phyloP scores from a whole-genome alignment of 2,329 filamentous ascomycete species.

The Akanthomyces dipterigenus region DNA sequence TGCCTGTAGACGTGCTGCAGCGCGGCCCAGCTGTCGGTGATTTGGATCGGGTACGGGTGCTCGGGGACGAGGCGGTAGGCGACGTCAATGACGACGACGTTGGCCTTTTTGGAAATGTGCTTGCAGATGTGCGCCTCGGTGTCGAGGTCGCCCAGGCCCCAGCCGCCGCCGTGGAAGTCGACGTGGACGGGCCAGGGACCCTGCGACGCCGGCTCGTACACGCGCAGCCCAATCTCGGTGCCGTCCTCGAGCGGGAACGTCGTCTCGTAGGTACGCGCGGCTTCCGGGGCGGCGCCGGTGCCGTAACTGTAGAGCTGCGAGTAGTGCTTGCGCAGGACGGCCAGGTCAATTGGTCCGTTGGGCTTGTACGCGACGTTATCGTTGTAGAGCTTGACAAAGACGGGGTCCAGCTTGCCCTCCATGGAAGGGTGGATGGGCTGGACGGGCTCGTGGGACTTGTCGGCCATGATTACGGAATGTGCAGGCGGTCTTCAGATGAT shows the following conservation, averaged over 20 bases:
- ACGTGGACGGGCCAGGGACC: slow-evolving; percentile 41
- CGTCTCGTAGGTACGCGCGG: slow-evolving; percentile 32
- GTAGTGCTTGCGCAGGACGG: slow-evolving; percentile 32
- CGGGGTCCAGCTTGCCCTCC: slow-evolving; percentile 37
- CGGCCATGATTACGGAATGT: slow-evolving; percentile 11
- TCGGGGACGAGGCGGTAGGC: slow-evolving; percentile 47
- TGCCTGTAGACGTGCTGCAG: slow-evolving; percentile 32
- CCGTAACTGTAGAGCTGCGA: slow-evolving; percentile 39
- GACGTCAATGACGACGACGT: slow-evolving; percentile 42
- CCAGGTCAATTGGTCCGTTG: slow-evolving; percentile 32
- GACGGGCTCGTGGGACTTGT: slow-evolving; percentile 32
- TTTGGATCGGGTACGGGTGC: slow-evolving; percentile 38
- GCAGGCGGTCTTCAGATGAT: neutral
- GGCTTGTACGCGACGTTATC: slow-evolving; percentile 35
- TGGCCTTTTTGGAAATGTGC: slow-evolving; percentile 36
- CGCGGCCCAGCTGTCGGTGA: slow-evolving; percentile 42
- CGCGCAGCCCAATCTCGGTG: slow-evolving; percentile 28
- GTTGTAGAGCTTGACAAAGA: slow-evolving; percentile 42
- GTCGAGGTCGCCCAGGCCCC: slow-evolving; percentile 42
- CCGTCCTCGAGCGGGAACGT: slow-evolving; percentile 27
- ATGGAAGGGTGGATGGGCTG: slow-evolving; percentile 43
- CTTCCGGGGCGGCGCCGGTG: slow-evolving; percentile 34
- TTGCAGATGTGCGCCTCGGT: slow-evolving; percentile 43
- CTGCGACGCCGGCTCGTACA: slow-evolving; percentile 35
- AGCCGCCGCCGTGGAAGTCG: slow-evolving; percentile 44